Base-by-base conservation (phyloP, 2,329 filamentous ascomycete species). In the Aureobasidium pullulans region DNA sequence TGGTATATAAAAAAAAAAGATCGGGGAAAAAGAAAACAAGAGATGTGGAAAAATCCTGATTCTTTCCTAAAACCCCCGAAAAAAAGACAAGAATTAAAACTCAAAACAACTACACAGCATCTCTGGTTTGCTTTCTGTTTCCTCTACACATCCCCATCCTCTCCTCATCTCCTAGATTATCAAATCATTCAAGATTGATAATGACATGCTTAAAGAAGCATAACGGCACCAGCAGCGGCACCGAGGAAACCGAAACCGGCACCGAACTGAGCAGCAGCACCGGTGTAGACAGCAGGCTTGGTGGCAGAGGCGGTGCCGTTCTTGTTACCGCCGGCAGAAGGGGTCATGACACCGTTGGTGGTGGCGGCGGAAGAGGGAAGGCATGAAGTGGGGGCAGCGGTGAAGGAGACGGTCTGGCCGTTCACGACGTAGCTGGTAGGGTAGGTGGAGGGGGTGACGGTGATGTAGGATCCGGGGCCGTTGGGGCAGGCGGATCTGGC, bases 381-480 rank as follows among this genome's bases (percentile, higher is more conserved):
- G 37, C 37, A 40, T 40, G 54, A 42, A 19, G 36, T 39, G 19
- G 56, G 46, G 23, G 49, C 44, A 31, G 59, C 57, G 6, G 61
- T 65, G 39, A 62, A 49, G 2, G 63, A 64, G 63, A 62, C 64
- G 6, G 66, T 40, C 37, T 40, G 37, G 15, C 37, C 37, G 37
- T 40, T 40, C 37, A 49, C 42, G 34, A 43, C 15, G n/a, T 54
- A 54, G 47, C 11, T 34, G 11, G 57, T 48, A 32, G 58, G 32
- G 34, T 50, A 49, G 32, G 58, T 36, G 28, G 32, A 19, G n/a
- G 58, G 47, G 34, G 58, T 60, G 29, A 61, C 59, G 28, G 59
- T 61, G 32, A 50, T 50, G 34, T 42, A 40, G 9, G 50, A 29
- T 4, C 37, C 37, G 16, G 34, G 50, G 13, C 37, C 37, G 34